phyloP scores from a whole-genome alignment of 306 rosid genomes.

The Rubus parviflorus region DNA sequence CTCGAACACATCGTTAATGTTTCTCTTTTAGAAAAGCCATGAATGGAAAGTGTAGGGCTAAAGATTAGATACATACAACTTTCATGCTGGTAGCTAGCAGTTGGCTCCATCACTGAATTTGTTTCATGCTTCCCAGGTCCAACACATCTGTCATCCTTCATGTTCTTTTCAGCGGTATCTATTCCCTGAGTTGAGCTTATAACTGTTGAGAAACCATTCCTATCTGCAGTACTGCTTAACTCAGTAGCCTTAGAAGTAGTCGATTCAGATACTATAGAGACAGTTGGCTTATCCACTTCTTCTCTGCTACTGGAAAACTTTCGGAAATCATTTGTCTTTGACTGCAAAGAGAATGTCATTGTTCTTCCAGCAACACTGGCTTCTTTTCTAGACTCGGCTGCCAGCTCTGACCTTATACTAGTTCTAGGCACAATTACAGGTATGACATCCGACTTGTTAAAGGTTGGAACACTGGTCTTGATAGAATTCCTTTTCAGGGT shows the following conservation, averaged over 20 bases:
- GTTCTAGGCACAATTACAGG: conserved; percentile 96
- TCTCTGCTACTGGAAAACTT: conserved; percentile 61
- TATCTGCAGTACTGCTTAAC: conserved; percentile 48
- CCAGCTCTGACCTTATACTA: conserved; percentile 59
- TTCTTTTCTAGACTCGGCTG: conserved; percentile 78
- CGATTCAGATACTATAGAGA: conserved; percentile 57
- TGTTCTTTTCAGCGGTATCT: conserved; percentile 42
- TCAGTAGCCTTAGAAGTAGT: conserved; percentile 53
- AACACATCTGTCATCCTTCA: conserved; percentile 40
- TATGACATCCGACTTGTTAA: conserved; percentile 69
- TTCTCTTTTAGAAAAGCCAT: background rate
- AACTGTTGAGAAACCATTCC: conserved; percentile 52
- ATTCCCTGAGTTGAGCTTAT: conserved; percentile 58
- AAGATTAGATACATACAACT: conserved; percentile 36
- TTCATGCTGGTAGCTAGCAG: conserved; percentile 38
- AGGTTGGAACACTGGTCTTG: conserved; percentile 48
- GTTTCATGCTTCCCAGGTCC: conserved; percentile 47
- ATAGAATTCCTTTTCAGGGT: conserved; percentile 62
- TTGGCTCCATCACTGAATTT: conserved; percentile 35
- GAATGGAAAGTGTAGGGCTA: background rate
- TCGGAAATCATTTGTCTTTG: conserved; percentile 64
- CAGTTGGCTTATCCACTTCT: conserved; percentile 62
- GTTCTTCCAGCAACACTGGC: conserved; percentile 64
- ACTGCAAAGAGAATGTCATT: conserved; percentile 58
- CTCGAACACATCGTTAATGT: background rate